These are phyloP conservation scores for Globisporangium yorkense DNA, from an alignment of 352 stramenopile genomes.

Conservation along the genomic window DNA sequence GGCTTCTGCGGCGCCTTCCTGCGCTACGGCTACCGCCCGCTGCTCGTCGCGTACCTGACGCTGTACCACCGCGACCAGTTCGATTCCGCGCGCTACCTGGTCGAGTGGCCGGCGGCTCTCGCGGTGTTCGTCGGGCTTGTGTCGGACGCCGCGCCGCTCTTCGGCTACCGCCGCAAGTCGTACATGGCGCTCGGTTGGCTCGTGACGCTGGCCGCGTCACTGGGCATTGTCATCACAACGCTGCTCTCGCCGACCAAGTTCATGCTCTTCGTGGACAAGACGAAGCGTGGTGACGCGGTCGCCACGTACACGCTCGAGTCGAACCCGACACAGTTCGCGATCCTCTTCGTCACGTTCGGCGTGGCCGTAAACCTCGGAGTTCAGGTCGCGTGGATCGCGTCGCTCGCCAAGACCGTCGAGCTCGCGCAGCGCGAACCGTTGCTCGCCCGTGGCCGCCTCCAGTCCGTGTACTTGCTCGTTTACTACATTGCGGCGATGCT, in stretches of 20 bases:
- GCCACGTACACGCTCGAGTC: slow-evolving; percentile 11
- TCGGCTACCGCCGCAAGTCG: slow-evolving; percentile 74
- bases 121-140: slow-evolving; percentile 83
- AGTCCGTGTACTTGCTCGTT: slow-evolving; percentile 33
- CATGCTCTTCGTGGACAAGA: slow-evolving; percentile 10
- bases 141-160: slow-evolving; percentile 78
- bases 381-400: slow-evolving; percentile 34
- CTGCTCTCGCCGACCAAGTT: slow-evolving; percentile 13
- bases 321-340: slow-evolving; percentile 12
- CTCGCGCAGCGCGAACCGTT: slow-evolving; percentile 49
- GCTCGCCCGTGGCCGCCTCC: slow-evolving; percentile 36
- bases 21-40: slow-evolving; percentile 27
- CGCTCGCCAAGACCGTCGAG: slow-evolving; percentile 38
- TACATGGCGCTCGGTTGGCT: slow-evolving; percentile 83
- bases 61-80: slow-evolving; percentile 29
- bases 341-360: slow-evolving; percentile 25
- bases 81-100: slow-evolving; percentile 19
- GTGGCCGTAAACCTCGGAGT: slow-evolving; percentile 27
- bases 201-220: slow-evolving; percentile 21
- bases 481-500: slow-evolving; percentile 28
- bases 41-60: slow-evolving; percentile 40
- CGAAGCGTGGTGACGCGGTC: slow-evolving; percentile 8
- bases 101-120: slow-evolving; percentile 68
- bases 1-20: slow-evolving; percentile 29
- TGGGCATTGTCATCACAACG: slow-evolving; percentile 13